Evolutionary conservation across 2,329 filamentous ascomycete genomes (phyloP).

Genomic region (Exserohilum rostratum): DNA sequence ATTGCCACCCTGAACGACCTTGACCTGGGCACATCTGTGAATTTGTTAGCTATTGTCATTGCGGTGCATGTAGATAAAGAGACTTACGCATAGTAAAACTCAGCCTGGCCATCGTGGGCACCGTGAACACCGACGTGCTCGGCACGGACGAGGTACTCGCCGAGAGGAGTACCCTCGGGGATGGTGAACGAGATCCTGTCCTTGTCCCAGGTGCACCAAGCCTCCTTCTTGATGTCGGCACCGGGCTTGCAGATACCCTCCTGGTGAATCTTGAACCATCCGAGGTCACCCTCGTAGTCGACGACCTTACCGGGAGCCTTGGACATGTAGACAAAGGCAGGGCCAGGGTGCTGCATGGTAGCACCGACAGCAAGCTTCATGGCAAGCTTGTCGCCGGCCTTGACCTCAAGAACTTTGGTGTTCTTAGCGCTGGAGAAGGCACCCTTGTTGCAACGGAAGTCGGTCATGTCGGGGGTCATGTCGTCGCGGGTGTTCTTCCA

Average conservation of each 20-base stretch:
- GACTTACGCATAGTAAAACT: constrained; percentile 53
- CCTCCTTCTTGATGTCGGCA: constrained; percentile 13
- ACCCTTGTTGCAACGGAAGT: constrained; percentile 38
- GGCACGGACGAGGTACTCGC: constrained; percentile 52
- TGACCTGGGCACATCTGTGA: constrained; percentile 52
- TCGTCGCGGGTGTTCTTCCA: constrained; percentile 29
- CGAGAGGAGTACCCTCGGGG: constrained; percentile 46
- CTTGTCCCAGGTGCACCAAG: constrained; percentile 31
- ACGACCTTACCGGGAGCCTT: constrained; percentile 25
- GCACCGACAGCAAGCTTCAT: constrained; percentile 27
- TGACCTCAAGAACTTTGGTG: constrained; percentile 19
- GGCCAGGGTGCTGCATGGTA: constrained; percentile 29
- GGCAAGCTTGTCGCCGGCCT: constrained; percentile 23
- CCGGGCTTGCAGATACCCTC: constrained; percentile 16
- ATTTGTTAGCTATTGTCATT: too few relatives aligned
- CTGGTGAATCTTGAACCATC: constrained; percentile 39
- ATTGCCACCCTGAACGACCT: constrained; percentile 44
- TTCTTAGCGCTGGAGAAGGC: constrained; percentile 17
- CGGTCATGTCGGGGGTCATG: constrained; percentile 24
- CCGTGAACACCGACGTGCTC: constrained; percentile 54
- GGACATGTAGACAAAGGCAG: constrained; percentile 33
- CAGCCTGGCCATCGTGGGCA: constrained; percentile 36
- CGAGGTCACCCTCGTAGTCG: constrained; percentile 29
- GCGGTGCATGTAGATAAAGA: too few relatives aligned
- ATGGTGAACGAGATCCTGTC: constrained; percentile 36